phyloP scores from a whole-genome alignment of 1,284 basidiomycete genomes.

The Apiotrichum laibachii region DNA sequence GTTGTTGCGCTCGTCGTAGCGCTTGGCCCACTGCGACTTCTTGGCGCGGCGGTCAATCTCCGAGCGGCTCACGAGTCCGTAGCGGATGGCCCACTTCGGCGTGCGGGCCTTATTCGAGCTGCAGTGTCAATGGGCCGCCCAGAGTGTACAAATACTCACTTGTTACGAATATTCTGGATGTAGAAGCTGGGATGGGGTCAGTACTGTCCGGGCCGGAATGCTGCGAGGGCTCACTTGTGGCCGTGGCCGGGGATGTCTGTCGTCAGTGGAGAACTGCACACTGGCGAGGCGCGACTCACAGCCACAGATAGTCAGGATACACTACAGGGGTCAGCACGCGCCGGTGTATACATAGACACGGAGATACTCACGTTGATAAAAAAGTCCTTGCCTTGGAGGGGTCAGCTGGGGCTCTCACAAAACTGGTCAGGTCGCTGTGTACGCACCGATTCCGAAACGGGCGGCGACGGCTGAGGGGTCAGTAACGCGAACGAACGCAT shows the following conservation, averaged over 20 bases:
- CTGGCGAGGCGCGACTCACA: conserved; percentile 65
- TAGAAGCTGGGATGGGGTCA: conserved; percentile 76
- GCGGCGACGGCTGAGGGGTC: conserved; percentile 74
- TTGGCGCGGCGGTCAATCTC: conserved; percentile 71
- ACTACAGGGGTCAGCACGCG: conserved; percentile 6
- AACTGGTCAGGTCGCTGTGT: no score
- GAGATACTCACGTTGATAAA: conserved; percentile 69
- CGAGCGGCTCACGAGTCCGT: conserved; percentile 73
- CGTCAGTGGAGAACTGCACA: background rate
- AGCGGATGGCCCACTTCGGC: conserved; percentile 85
- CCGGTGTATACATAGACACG: no score
- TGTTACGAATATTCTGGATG: conserved; percentile 92
- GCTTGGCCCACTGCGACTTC: conserved; percentile 79
- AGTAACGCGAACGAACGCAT: background rate
- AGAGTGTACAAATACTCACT: conserved; percentile 51
- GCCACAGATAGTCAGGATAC: conserved; percentile 78
- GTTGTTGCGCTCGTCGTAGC: conserved; percentile 79
- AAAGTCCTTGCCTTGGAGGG: conserved; percentile 62
- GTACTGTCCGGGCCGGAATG: background rate
- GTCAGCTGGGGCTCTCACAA: no score
- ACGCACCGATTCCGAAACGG: conserved; percentile 75
- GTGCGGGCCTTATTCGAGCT: conserved; percentile 79
- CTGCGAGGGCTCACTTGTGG: conserved; percentile 45
- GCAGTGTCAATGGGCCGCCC: background rate
- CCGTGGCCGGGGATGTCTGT: conserved; percentile 52